Base-by-base conservation (phyloP, 495 filamentous ascomycete genomes). In the Pyrenula massariospora region DNA sequence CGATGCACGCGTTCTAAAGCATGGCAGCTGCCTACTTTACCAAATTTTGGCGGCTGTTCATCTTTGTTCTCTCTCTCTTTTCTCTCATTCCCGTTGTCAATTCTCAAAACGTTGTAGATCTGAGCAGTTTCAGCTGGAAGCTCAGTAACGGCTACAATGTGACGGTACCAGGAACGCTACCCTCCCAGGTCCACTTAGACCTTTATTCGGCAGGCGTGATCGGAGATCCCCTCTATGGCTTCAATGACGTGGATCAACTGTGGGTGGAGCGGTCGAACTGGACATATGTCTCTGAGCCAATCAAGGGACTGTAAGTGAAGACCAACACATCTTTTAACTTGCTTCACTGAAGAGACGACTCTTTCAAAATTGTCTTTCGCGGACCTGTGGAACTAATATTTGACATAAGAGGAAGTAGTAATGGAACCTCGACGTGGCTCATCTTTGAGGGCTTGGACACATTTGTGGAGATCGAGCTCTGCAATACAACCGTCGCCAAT, bases 391-490 rank as follows among this genome's bases (percentile, higher is more conserved):
- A n/a, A 48, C 57, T 67, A 57, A 66, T 24, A 54, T 59, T 10
- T 12, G 25, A 11, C 48, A 0, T 8, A 8, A 31, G 73, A 71
- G 12, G 50, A 52, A 11, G 55, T 25, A 0, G 57, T 65, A 3
- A 56, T 62, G 10, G 61, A 68, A 12, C 67, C 66, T 12, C 31
- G 31, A 79, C 76, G 1, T 83, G 73, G 67, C 70, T 85, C 20
- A 70, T 84, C 2, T 86, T 87, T 63, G 77, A 87, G 58, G 83
- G 84, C 3, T 70, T 86, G 10, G 84, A 87, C 55, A 87, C 83
- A 0, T 87, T 86, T 60, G 71, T 82, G 21, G 77, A 78, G 19
- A 77, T 88, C 24, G 66, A 71, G 20, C 70, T 87, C 47, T 88
- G 85, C 64, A 78, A 74, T 0, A 64, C 82, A 36, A 62, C 71